Evolutionary conservation across 176 grass and related monocot genomes (phyloP), one percentile per base, ranked within the genome.

Genomic region (Hordeum vulgare): DNA sequence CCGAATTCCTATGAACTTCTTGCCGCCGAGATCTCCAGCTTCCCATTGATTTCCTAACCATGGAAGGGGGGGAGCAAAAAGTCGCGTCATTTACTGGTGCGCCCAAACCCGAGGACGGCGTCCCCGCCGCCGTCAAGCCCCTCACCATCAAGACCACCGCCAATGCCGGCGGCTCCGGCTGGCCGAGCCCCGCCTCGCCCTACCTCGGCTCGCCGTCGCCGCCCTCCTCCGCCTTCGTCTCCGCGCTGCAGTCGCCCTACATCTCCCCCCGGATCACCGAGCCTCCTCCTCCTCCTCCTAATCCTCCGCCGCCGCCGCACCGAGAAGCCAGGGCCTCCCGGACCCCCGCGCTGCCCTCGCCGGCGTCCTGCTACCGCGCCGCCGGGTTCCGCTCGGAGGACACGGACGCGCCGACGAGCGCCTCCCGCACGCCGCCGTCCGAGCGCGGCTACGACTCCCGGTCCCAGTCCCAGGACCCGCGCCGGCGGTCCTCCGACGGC

Each of bases 171-270:
- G 11, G 29, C 78, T 66, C 68, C 71, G 89, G 91, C 78, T 86
- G 88, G 78, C 91, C 89, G 20, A 81, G 62, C 80, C 86, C 91
- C 77, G 82, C 87, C 74, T 98, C 89, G 47, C 92, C 95, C 18
- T 76, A 90, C 88, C 86, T 95, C 74, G 86, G 93, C 84, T 98
- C 95, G 67, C 93, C 91, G 42, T 98, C 91, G n/a, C 96, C 96
- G 20, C 96, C 93, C 36, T 93, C 89, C 15, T 98, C 96, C 33
- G 93, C 96, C 6, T 95, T 98, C 66, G 96, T 98, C 31, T 98
- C 96, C 34, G 96, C 96, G 66, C 84, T 98, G 68, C 96, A 98
- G 76, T 98, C 96, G 2, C 96, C 96, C 4, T 98, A 98, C 83
- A 95, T 98, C 61, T 98, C 96, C 8, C 96, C 96, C 11, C 86